These are phyloP conservation scores for Beta vulgaris DNA, from an alignment of 148 eudicot species.

Conservation along the genomic window DNA sequence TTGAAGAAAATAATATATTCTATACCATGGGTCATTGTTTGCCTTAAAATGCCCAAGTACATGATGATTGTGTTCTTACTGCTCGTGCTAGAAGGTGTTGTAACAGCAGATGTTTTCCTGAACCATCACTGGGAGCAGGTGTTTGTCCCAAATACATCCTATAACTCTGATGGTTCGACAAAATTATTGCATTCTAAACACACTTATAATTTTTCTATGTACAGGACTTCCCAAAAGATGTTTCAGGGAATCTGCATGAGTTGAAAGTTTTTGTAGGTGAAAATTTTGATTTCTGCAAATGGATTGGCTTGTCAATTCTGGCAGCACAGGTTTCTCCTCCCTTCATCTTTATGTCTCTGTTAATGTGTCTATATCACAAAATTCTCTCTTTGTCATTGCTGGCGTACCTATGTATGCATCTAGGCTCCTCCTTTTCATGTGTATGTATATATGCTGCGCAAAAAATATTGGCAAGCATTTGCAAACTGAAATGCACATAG, in stretches of 20 bases:
- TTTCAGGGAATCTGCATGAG: constrained; percentile 48
- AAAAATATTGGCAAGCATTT: not conserved
- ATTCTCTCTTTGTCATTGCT: not conserved
- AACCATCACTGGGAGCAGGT: constrained; percentile 82
- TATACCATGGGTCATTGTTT: constrained; percentile 25
- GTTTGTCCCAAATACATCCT: not conserved
- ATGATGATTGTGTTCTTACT: constrained; percentile 60
- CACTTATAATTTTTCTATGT: constrained; percentile 2
- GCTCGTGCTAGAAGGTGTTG: constrained; percentile 68
- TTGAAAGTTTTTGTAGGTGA: constrained; percentile 50
- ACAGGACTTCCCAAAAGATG: constrained; percentile 75
- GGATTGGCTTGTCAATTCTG: constrained; percentile 71
- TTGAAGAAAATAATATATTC: no score
- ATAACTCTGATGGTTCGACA: not conserved
- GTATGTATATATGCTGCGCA: not conserved
- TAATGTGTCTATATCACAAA: not conserved
- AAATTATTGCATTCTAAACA: not conserved
- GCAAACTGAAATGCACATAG: not conserved
- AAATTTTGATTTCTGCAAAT: constrained; percentile 74
- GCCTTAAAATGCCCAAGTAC: constrained; percentile 57
- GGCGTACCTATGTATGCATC: not conserved
- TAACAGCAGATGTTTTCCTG: constrained; percentile 62
- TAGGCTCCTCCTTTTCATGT: not conserved
- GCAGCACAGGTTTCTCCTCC: constrained; percentile 59
- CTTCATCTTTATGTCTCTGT: constrained; percentile 22